Base-by-base conservation (phyloP, 192 early-diverging fungal species). In the Gaertneriomyces sp. region DNA sequence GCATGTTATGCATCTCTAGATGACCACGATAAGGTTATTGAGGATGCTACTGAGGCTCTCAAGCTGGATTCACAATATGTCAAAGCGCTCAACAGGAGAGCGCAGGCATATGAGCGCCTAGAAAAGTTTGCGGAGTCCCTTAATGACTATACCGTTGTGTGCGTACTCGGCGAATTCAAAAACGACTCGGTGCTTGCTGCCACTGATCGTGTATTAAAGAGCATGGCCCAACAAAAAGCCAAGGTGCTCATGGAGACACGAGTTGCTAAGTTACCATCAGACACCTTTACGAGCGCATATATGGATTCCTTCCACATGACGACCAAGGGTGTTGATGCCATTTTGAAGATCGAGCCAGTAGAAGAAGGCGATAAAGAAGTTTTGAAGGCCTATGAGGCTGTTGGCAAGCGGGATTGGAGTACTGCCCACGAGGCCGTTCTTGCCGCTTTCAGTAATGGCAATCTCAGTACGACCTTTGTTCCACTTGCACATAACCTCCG, bases 101-200 rank as follows among this genome's bases (percentile, higher is more conserved):
- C 86, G 14, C 76, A 79, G 54, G 90, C 88, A 4, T 84, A 82
- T 71, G 82, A 88, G 75, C 75, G 70, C 46, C 69, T 75, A 1
- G 79, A 74, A 8, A 44, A 70, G 4, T 77, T 75, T 44, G 71
- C 80, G 17, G 76, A 82, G 25, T 77, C 89, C 53, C 68, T 91
- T 51, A 86, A 88, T 52, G 72, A 97, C 72, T 95, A 88, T 61
- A 96, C 93, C 5, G 89, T 89, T 0, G 86, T 92, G 8, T 97
- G 94, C 72, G 94, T 98, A 66, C 79, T 99, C 8, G 95, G 96
- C 55, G 90, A 91, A 45, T 98, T 97, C 81, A 91, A 89, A 57
- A 96, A 95, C 77, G 88, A 89, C 41, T 65, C 79, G 52, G 87
- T 90, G 9, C 79, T 91, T 10, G 74, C 79, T 42, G 80, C 93